These are phyloP conservation scores for Xylaria cubensis DNA, from an alignment of 495 filamentous ascomycete genomes.

Conservation along the genomic window DNA sequence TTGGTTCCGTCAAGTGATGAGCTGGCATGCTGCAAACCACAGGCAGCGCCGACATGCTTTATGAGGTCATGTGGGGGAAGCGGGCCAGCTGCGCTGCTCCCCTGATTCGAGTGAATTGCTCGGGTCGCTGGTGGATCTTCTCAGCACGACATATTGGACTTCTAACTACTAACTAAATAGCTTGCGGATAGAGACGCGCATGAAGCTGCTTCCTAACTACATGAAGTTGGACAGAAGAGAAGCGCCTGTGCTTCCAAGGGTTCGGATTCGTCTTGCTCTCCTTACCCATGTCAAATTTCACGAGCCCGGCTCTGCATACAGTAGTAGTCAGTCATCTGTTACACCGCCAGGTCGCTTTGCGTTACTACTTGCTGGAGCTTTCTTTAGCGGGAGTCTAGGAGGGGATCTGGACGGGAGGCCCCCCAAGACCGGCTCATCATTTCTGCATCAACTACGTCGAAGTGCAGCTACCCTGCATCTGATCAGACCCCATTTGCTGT, in stretches of 20 bases:
- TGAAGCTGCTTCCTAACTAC: not conserved
- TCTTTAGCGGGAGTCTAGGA: constrained; percentile 8
- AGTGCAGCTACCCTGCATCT: constrained; percentile 35
- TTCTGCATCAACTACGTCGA: constrained; percentile 39
- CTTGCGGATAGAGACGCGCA: not conserved
- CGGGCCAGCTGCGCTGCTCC: constrained; percentile 9
- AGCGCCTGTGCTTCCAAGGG: not conserved
- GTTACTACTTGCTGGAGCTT: constrained; percentile 25
- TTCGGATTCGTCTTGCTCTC: not conserved
- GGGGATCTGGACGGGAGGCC: constrained; percentile 15
- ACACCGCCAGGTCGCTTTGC: constrained; percentile 17
- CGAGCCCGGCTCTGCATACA: constrained; percentile 7
- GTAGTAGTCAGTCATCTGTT: constrained; percentile 27
- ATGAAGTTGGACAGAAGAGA: constrained; percentile 2
- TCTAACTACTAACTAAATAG: not conserved
- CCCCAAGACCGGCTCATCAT: constrained; percentile 15
- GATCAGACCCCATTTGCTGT: constrained; percentile 24
- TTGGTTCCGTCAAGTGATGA: constrained; percentile 15
- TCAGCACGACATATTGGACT: not conserved
- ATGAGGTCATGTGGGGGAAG: constrained; percentile 29
- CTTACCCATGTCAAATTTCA: constrained; percentile 8
- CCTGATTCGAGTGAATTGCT: constrained; percentile 30
- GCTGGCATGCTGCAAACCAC: constrained; percentile 12
- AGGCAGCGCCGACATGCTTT: constrained; percentile 6
- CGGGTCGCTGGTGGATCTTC: not conserved